phyloP scores from a whole-genome alignment of 2,329 filamentous ascomycete genomes.

The Xylariaceae sp. region DNA sequence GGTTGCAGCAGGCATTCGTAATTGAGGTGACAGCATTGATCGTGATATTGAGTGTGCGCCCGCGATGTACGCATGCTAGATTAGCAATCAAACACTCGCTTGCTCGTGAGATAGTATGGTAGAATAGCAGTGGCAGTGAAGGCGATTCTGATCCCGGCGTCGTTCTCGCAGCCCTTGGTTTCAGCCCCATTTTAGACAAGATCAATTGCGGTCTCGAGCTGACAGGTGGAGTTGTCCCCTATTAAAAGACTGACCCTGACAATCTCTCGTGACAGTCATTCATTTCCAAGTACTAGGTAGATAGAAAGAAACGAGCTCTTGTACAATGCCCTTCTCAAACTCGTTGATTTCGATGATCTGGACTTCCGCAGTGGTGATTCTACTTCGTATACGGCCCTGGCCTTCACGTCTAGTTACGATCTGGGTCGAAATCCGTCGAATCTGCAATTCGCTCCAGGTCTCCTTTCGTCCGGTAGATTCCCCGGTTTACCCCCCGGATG shows the following conservation, averaged over 20 bases:
- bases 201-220: background rate
- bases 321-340: too few relatives aligned
- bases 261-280: background rate
- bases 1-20: too few relatives aligned
- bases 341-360: too few relatives aligned
- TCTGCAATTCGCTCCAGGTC: background rate
- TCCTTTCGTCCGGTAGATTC: background rate
- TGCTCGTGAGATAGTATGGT: too few relatives aligned
- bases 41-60: background rate
- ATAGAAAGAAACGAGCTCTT: background rate
- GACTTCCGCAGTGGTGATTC: too few relatives aligned
- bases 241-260: background rate
- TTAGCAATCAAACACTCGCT: background rate
- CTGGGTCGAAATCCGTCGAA: background rate
- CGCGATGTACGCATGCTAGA: background rate
- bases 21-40: background rate
- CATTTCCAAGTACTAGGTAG: background rate
- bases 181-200: background rate
- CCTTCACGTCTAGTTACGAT: background rate
- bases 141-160: too few relatives aligned
- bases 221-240: background rate
- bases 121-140: too few relatives aligned
- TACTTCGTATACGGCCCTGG: background rate
- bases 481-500: background rate
- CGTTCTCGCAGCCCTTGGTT: background rate